Evolutionary conservation across 148 eudicot species (phyloP).

Genomic region (Chenopodium formosanum): DNA sequence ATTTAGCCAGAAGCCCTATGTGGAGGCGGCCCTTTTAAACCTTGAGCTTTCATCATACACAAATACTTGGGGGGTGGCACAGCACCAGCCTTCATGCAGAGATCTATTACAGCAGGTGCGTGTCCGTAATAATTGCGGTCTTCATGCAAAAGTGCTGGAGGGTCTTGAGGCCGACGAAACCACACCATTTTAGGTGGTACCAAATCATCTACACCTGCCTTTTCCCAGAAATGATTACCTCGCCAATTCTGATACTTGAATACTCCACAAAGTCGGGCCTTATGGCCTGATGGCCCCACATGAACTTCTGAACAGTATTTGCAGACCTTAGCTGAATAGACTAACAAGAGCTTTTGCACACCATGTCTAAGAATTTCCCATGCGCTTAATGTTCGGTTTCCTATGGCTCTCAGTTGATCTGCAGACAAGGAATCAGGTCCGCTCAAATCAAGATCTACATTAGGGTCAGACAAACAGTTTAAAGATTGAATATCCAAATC

Average conservation of each 20-base stretch:
- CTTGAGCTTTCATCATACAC: slow-evolving; percentile 82
- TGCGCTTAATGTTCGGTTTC: slow-evolving; percentile 52
- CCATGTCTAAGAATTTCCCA: slow-evolving; percentile 76
- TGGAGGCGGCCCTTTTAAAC: slow-evolving; percentile 47
- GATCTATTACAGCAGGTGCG: slow-evolving; percentile 91
- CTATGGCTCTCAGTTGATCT: slow-evolving; percentile 42
- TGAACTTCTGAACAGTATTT: slow-evolving; percentile 84
- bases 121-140: slow-evolving; percentile 78
- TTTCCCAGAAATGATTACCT: slow-evolving; percentile 80
- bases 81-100: slow-evolving; percentile 73
- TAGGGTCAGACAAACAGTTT: slow-evolving; percentile 8
- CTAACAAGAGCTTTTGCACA: slow-evolving; percentile 61
- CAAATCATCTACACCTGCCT: slow-evolving; percentile 74
- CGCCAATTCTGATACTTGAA: slow-evolving; percentile 75
- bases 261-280: slow-evolving; percentile 84
- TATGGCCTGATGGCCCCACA: slow-evolving; percentile 95
- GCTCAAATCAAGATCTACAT: slow-evolving; percentile 2
- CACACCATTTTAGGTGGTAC: slow-evolving; percentile 76
- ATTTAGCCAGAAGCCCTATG: slow-evolving; percentile 12
- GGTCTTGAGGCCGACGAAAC: slow-evolving; percentile 78
- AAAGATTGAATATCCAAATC: slow-evolving; percentile 27
- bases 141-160: slow-evolving; percentile 53
- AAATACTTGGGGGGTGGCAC: slow-evolving; percentile 47
- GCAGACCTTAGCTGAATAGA: slow-evolving; percentile 72
- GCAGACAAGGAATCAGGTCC: slow-evolving; percentile 38